Evolutionary conservation across 2,329 filamentous ascomycete species (phyloP).

Genomic region (Emmonsiellopsis sp.): DNA sequence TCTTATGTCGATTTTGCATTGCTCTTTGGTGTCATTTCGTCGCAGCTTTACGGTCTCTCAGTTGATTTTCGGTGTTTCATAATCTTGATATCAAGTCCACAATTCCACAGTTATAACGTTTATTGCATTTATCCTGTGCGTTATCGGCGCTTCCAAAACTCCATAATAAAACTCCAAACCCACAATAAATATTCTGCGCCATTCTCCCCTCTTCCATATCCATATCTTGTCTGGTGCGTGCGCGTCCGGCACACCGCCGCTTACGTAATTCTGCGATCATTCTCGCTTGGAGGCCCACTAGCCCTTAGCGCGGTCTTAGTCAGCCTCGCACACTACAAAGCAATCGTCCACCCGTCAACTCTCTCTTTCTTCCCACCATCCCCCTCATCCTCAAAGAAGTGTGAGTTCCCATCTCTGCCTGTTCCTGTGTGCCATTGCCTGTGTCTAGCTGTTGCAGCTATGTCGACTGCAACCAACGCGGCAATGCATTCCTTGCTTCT

Average conservation of each 20-base stretch:
- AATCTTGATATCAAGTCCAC: too few relatives aligned
- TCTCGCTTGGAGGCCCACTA: conserved; percentile 17
- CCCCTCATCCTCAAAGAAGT: conserved; percentile 36
- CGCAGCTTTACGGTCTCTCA: too few relatives aligned
- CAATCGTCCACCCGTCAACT: conserved; percentile 19
- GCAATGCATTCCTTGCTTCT: background rate
- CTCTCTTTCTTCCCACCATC: conserved; percentile 31
- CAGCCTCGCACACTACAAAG: conserved; percentile 32
- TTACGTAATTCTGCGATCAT: conserved; percentile 1
- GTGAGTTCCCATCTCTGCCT: conserved; percentile 21
- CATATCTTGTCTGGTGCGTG: too few relatives aligned
- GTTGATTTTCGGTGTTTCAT: too few relatives aligned
- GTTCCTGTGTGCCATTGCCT: background rate
- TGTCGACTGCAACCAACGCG: background rate
- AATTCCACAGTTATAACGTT: too few relatives aligned
- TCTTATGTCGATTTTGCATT: background rate
- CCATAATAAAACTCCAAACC: too few relatives aligned
- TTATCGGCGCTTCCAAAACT: too few relatives aligned
- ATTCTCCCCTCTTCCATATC: too few relatives aligned
- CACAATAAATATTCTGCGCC: too few relatives aligned
- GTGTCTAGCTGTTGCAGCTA: background rate
- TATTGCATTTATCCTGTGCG: too few relatives aligned
- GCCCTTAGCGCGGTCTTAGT: conserved; percentile 29
- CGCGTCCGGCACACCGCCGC: too few relatives aligned
- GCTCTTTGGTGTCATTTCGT: too few relatives aligned